Evolutionary conservation across 768 basidiomycete species (phyloP), one percentile per base, ranked within the genome.

Genomic region (Suillus tomentosus): DNA sequence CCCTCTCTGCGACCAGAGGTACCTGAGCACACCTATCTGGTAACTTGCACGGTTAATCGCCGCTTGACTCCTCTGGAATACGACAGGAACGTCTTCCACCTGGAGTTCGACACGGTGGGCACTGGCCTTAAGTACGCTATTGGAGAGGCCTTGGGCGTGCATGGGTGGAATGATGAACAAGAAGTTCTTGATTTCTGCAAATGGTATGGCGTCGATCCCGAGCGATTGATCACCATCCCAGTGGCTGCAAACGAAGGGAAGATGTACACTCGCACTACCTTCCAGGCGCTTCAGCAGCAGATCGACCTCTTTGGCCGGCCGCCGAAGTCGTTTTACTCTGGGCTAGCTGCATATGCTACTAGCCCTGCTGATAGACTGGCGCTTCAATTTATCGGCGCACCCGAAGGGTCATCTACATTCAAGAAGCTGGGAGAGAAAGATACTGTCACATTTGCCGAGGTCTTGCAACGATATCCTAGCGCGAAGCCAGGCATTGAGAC

Each of bases 81-180:
- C 78, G 92, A 98, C 77, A 93, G 97, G 69, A 99, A 99, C 77
- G 95, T 99, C 39, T 99, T 99, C 83, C 97, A 99, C 79, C 84
- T 99, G 69, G 97, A 98, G 80, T 96, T 99, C 73, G 88, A 95
- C 74, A 94, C 93, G 3, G 80, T 85, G 34, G 92, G 93, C 39
- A 99, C 97, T 27, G 95, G 95, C 10, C 84, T 99, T 66, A 94
- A 91, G 78, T 99, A 99, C 76, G 88, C 87, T 42, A 94, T 99
- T 62, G 97, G 97, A 63, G 97, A 99, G 78, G 97, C 97, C 14
- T 87, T 99, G 47, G 97, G 96, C 51, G 83, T 99, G 50, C 95
- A 99, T 74, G 97, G 97, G 8, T 98, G 96, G 95, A 99, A 99
- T 76, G 95, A 99, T 72, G 85, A 85, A 48, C 77, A 84, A 60